These are phyloP conservation scores for Isochrysis galbana DNA, from an alignment of 78 protist genomes.

Conservation along the genomic window DNA sequence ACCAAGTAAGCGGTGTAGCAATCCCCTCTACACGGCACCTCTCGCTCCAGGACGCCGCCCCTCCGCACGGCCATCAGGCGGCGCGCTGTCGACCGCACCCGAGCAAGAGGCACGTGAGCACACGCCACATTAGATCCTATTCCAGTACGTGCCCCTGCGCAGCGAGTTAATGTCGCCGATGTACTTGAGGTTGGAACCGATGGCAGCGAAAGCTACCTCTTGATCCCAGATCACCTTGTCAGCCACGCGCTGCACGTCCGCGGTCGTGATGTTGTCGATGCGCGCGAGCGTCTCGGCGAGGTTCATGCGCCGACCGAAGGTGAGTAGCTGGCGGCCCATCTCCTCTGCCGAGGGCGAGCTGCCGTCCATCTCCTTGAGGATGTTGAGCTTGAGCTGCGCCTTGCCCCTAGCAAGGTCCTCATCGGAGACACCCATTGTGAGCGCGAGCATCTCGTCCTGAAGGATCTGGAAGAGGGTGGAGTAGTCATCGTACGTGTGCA, in stretches of 20 bases:
- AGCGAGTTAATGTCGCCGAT: slow-evolving; percentile 57
- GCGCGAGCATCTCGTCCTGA: slow-evolving; percentile 65
- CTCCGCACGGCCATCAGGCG: too few species aligned
- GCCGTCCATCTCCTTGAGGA: slow-evolving; percentile 68
- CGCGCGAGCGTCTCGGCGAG: slow-evolving; percentile 61
- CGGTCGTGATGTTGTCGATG: slow-evolving; percentile 74
- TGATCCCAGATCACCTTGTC: slow-evolving; percentile 57
- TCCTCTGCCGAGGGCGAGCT: slow-evolving; percentile 69
- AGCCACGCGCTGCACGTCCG: slow-evolving; percentile 57
- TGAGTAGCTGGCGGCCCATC: slow-evolving; percentile 87
- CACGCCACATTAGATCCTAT: not conserved
- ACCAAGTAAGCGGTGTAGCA: too few species aligned
- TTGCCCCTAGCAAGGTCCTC: slow-evolving; percentile 71
- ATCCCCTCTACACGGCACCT: too few species aligned
- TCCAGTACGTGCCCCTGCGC: slow-evolving; percentile 29
- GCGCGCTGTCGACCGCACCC: too few species aligned
- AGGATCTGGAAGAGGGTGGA: not conserved
- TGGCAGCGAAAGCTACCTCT: slow-evolving; percentile 66
- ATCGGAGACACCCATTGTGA: slow-evolving; percentile 47
- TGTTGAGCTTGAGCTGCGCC: slow-evolving; percentile 63
- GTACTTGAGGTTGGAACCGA: slow-evolving; percentile 56
- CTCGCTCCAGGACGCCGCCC: too few species aligned
- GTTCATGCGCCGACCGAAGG: slow-evolving; percentile 79
- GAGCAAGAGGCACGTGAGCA: too few species aligned
- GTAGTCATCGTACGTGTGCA: slow-evolving; percentile 60